Base-by-base conservation (phyloP, 169 alveolate genomes). In the Babesia ovis region DNA sequence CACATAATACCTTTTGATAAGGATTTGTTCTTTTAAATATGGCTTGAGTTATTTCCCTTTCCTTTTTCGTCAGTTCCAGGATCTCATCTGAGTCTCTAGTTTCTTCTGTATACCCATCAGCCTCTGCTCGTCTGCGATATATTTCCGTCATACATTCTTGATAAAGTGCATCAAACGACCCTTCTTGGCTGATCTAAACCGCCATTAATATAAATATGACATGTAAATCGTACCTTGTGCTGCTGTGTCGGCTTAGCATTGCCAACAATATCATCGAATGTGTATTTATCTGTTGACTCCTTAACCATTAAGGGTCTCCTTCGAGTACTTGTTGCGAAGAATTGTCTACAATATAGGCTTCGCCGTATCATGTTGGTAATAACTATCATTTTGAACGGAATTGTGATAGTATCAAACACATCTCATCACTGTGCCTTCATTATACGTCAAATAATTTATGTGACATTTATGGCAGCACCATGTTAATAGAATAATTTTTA, bases 21-120 rank as follows among this genome's bases (percentile, higher is more conserved):
- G 82, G 81, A 34, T 69, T 56, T 22, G 71, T 76, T 69, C 92
- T 77, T 31, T 68, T 84, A 59, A 87, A 87, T n/a, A 87, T 79
- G 9, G 80, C 69, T 43, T 50, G 42, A 18, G 87, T 74, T 27
- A 87, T 83, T 57, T 79, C 83, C 53, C 62, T 50, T 68, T 87
- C 92, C 54, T 87, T 81, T 31, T 27, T 60, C 27, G 84, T 84
- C 29, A 87, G 54, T 23, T 87, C 92, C 42, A 62, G 82, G 11
- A 87, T 83, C 20, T 68, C 89, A 22, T 86, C 84, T 14, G 92
- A 87, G 29, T 77, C 85, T 50, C 72, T 37, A 14, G 77, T 68
- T 42, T 69, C 83, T 0, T 80, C 84, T 0, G 73, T 11, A 45
- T 73, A 62, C 0, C 76, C 84, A 22, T 73, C 77, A 22, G 66